Conservation (phyloP, 768 basidiomycete species). For the Fomitopsis pulvina region DNA sequence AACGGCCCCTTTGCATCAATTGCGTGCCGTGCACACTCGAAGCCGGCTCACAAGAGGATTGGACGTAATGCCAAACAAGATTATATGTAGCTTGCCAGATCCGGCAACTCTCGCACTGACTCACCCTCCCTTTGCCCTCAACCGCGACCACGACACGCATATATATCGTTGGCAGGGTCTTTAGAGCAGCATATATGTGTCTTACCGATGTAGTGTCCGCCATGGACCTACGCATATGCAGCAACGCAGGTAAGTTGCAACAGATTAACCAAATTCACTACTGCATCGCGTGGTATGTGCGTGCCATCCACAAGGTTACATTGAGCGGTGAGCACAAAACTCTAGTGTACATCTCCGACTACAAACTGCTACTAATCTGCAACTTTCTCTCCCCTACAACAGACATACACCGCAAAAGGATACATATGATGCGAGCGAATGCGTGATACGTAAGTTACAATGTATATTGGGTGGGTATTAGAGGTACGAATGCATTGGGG, state of each 20-base stretch:
- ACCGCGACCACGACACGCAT: too few relatives aligned
- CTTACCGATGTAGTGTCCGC: too few relatives aligned
- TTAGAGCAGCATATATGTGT: too few relatives aligned
- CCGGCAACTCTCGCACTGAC: not conserved
- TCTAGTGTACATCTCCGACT: not conserved
- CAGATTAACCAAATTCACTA: not conserved
- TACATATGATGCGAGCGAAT: slow-evolving; percentile 11
- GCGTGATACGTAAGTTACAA: slow-evolving; percentile 12
- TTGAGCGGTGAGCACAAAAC: not conserved
- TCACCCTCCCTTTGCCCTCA: not conserved
- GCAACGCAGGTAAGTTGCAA: too few relatives aligned
- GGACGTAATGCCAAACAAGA: not conserved
- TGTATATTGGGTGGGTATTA: slow-evolving; percentile 18
- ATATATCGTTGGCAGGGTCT: too few relatives aligned
- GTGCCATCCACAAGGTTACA: not conserved
- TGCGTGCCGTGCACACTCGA: too few relatives aligned
- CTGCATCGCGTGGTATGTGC: not conserved
- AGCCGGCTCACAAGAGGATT: too few relatives aligned
- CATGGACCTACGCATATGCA: too few relatives aligned
- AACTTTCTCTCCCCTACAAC: not conserved
- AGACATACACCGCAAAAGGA: not conserved
- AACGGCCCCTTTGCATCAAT: too few relatives aligned
- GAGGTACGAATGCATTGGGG: slow-evolving; percentile 7
- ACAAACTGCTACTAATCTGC: not conserved
- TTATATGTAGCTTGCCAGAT: not conserved